Base-by-base conservation (phyloP, 495 filamentous ascomycete species). In the Filosporella fistucella region DNA sequence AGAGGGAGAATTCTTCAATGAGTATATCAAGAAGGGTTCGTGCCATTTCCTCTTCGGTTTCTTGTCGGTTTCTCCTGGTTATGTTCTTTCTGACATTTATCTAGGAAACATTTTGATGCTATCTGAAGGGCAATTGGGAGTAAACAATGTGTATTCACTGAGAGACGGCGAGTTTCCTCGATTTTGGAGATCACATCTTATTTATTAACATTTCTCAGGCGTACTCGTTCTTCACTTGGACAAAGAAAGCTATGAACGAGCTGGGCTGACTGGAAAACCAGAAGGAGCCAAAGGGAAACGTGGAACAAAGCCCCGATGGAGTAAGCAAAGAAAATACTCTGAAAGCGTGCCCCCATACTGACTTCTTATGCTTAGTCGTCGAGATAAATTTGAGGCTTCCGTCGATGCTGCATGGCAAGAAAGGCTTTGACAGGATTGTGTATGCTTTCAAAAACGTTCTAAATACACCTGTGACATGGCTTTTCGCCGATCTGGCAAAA, bases 401-500 rank as follows among this genome's bases (percentile, higher is more conserved):
- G 0, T 86, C 83, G 10, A 96, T 96, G 88, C 60, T 89, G 7
- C 88, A 88, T 57, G 93, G 91, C 22, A 95, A 91, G 63, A 94
- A 93, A 56, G 87, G 85, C 0, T 96, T 96, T 51, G 84, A 94
- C 48, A 78, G 89, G 34, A 76, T 96, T 30, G 68, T 86, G 12
- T 89, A 89, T 70, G 89, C 89, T 11, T 90, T 85, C 63, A 81
- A 86, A 48, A 91, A 95, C 52, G 86, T 88, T 28, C 71, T 96
- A 6, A 81, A 77, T 29, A 62, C 76, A 25, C 78, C 86, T 1
- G 52, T 88, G 20, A 79, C 81, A 1, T 97, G 91, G 89, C 71
- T 96, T 1, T 91, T 96, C 58, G 82, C 76, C 64, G 83, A 90
- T 55, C 59, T 60, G 2, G 68, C 63, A 6, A 55, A 58, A 18